Evolutionary conservation across 2,329 filamentous ascomycete species (phyloP).

Genomic region (Stachybotrys chartarum): DNA sequence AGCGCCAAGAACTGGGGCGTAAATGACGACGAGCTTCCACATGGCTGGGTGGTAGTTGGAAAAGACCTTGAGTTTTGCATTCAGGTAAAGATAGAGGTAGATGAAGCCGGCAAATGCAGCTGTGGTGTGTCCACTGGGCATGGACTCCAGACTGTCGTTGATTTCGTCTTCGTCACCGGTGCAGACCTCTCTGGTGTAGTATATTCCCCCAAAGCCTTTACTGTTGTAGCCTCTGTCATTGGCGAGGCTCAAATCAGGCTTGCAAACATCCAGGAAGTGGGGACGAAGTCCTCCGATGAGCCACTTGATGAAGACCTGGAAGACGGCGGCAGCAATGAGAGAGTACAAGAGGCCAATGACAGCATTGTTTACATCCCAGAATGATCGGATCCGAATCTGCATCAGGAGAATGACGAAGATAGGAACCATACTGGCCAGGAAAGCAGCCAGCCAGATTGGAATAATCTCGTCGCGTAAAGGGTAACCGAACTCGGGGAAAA

Average conservation of each 20-base stretch:
- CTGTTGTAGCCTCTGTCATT: conserved; percentile 32
- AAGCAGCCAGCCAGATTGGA: conserved; percentile 62
- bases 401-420: conserved; percentile 57
- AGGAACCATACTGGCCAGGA: conserved; percentile 58
- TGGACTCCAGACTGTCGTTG: conserved; percentile 62
- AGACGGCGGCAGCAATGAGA: conserved; percentile 63
- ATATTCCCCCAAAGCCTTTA: conserved; percentile 50
- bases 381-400: conserved; percentile 61
- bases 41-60: conserved; percentile 64
- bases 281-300: conserved; percentile 68
- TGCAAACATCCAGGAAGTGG: conserved; percentile 64
- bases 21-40: conserved; percentile 63
- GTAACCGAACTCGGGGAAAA: conserved; percentile 65
- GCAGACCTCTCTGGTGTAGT: conserved; percentile 65
- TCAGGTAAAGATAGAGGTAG: conserved; percentile 66
- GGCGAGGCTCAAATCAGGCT: conserved; percentile 34
- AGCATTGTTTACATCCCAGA: conserved; percentile 67
- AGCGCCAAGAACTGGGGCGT: conserved; percentile 60
- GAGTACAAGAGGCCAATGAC: conserved; percentile 63
- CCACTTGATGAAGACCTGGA: conserved; percentile 71
- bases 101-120: conserved; percentile 67
- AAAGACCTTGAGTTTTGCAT: conserved; percentile 72
- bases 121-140: conserved; percentile 68
- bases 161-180: conserved; percentile 58
- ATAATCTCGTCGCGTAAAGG: conserved; percentile 63